Evolutionary conservation across 768 basidiomycete genomes (phyloP), one percentile per base, ranked within the genome.

Genomic region (Boletus patriciae): DNA sequence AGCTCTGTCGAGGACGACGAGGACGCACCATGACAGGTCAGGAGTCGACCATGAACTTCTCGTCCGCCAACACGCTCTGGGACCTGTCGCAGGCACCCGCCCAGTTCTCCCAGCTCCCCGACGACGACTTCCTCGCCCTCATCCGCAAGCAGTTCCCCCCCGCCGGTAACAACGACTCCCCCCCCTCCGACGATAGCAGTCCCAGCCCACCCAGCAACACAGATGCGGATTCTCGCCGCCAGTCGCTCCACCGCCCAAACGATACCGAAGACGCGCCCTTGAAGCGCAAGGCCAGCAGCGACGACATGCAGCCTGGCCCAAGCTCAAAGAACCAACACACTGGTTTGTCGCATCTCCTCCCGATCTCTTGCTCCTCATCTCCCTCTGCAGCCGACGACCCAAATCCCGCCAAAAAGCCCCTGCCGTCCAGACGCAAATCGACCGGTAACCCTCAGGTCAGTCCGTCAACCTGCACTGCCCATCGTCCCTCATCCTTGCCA

Each of bases 271-370:
- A 85, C 46, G 70, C 78, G 7, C 74, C 74, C 6, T 74, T 88
- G 54, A 93, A 93, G 72, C 83, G 91, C 66, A 93, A 93, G 75
- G 91, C 89, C 3, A 85, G 83, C 62, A 78, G 80, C 54, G 84
- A 84, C 44, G 79, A 81, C 63, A 71, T 86, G 54, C 80, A 80
- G 3, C 83, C 85, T 38, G 87, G 83, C 13, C 88, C 88, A 10
- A 84, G 76, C 43, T 78, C 79, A 58, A 92, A 92, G 77, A 74
- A 74, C 46, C 83, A 83, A 59, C 85, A 88, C 69, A 85, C 81
- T 31, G 70, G 85, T 87, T 62, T 62, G 83, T 73, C 37, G 12
- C 27, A 37, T 46, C 34, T 31, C 34, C 44, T 38, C 41, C 50
- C 46, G 54, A 54, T 54, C 33, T 54, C 42, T 37, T 6, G 1